Percentiles rank a stretch among this genome's conserved stretches.
Evolutionary conservation across 1,284 basidiomycete species (phyloP).

Genomic region (Ustilago cynodontis): DNA sequence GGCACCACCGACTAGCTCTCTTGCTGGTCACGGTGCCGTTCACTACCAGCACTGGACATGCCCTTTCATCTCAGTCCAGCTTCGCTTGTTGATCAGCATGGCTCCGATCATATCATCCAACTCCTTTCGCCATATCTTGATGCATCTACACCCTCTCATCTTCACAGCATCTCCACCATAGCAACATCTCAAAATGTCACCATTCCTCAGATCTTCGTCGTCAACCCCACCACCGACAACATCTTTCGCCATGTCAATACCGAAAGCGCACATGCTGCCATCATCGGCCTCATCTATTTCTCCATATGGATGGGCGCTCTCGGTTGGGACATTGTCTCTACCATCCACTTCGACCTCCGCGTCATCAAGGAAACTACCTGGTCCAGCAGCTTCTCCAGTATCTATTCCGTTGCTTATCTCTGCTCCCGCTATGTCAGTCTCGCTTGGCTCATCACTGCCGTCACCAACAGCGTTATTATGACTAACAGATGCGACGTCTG

Average conservation of each 20-base stretch:
- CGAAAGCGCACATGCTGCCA: slow-evolving; percentile 43
- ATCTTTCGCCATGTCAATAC: slow-evolving; percentile 49
- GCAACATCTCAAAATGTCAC: slow-evolving; percentile 10
- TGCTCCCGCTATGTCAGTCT: slow-evolving; percentile 57
- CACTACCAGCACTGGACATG: slow-evolving; percentile 12
- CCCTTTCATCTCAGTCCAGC: slow-evolving; percentile 36
- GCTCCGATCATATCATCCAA: slow-evolving; percentile 8
- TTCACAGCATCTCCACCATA: slow-evolving; percentile 9
- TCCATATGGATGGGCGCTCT: slow-evolving; percentile 65
- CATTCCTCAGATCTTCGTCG: slow-evolving; percentile 47
- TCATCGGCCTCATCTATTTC: slow-evolving; percentile 54
- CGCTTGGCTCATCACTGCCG: slow-evolving; percentile 51
- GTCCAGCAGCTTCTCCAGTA: slow-evolving; percentile 48
- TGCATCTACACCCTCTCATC: not conserved
- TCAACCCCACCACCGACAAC: slow-evolving; percentile 51
- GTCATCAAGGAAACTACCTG: slow-evolving; percentile 54
- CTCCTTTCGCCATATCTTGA: slow-evolving; percentile 7
- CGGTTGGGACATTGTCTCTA: slow-evolving; percentile 62
- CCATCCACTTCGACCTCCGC: slow-evolving; percentile 53
- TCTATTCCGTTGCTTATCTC: slow-evolving; percentile 60
- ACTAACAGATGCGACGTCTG: slow-evolving; percentile 42
- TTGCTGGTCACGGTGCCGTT: slow-evolving; percentile 20
- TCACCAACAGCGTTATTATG: slow-evolving; percentile 54
- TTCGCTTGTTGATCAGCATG: slow-evolving; percentile 37
- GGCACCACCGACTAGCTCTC: slow-evolving; percentile 22